Evolutionary conservation across 495 filamentous ascomycete genomes (phyloP), one percentile per base, ranked within the genome.

Genomic region (Hyaloscypha bicolor): DNA sequence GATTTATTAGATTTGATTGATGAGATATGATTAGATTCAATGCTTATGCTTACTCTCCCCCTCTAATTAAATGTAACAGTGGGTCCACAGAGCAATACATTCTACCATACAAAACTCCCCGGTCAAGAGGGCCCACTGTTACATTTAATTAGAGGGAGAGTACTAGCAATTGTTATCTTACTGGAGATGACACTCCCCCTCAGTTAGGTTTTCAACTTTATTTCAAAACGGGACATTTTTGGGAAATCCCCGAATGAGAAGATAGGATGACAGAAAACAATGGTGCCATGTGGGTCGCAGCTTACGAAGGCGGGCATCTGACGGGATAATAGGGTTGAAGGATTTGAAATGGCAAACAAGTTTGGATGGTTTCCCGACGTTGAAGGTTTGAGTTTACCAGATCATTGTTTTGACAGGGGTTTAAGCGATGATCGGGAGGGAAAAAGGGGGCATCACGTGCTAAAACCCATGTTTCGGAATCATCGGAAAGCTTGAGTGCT

Each of bases 301-400:
- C 53, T 56, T 56, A n/a, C 53, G 19, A 56, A 32, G 19, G 21
- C 30, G 53, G 30, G 19, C 6, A 32, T 9, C 4, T 11, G 6
- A 9, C 6, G 21, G 22, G 9, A 16, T 25, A 29, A 3, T 11
- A 32, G 53, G 53, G 53, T 29, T 56, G 53, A 29, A 25, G 53
- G 56, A 19, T 37, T 29, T 14, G n/a, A 37, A 2, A 60, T 60
- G 56, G 56, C 56, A 60, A 6, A 31, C 6, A 2, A 65, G 31
- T 59, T 65, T 29, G 55, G 63, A 65, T 65, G 33, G 25, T 30
- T 65, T 45, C 21, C 6, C 51, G 42, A 65, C 63, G 42, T 22
- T 29, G n/a, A 29, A 3, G 19, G 63, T 65, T 21, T 65, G 63
- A 65, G 25, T 5, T 30, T 33, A 55, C 32, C 14, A n/a, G 62